These are phyloP conservation scores for Trametes versicolor DNA, from an alignment of 1,284 basidiomycete species.

Conservation along the genomic window DNA sequence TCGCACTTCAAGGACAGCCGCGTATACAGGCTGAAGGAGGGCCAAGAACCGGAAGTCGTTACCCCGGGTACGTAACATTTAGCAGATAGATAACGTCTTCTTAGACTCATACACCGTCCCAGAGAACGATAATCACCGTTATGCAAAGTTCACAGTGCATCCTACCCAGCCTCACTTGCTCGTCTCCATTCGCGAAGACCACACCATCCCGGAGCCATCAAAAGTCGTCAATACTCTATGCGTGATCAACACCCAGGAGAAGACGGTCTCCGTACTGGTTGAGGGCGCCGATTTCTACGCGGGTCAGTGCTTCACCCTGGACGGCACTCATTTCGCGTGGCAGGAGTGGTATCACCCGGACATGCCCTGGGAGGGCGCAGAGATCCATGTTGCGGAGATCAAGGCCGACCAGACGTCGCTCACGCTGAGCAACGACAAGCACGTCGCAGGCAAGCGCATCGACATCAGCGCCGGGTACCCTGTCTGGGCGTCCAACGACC, in stretches of 20 bases:
- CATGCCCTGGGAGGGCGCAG: conserved; percentile 84
- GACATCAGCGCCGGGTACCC: conserved; percentile 64
- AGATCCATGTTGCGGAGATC: conserved; percentile 64
- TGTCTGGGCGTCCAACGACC: conserved; percentile 65
- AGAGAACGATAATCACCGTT: conserved; percentile 65
- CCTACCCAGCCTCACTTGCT: conserved; percentile 57
- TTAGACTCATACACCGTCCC: neutral
- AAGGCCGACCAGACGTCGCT: conserved; percentile 38
- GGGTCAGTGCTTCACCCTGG: conserved; percentile 70
- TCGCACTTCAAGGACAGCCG: conserved; percentile 61
- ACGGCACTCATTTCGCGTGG: conserved; percentile 75
- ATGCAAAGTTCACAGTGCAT: conserved; percentile 61
- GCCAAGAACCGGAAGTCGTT: conserved; percentile 57
- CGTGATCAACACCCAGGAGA: conserved; percentile 58
- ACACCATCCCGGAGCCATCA: conserved; percentile 65
- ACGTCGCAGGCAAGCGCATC: conserved; percentile 58
- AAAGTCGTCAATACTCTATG: conserved; percentile 67
- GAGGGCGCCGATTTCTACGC: conserved; percentile 77
- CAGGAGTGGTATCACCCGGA: conserved; percentile 81
- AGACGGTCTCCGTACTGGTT: conserved; percentile 53
- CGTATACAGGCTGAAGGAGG: conserved; percentile 55
- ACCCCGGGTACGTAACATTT: conserved; percentile 61
- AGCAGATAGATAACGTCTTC: neutral
- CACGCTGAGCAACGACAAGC: conserved; percentile 45
- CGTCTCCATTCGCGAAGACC: conserved; percentile 72